phyloP scores from a whole-genome alignment of 208 protist species.

The Crithidia fasciculata region DNA sequence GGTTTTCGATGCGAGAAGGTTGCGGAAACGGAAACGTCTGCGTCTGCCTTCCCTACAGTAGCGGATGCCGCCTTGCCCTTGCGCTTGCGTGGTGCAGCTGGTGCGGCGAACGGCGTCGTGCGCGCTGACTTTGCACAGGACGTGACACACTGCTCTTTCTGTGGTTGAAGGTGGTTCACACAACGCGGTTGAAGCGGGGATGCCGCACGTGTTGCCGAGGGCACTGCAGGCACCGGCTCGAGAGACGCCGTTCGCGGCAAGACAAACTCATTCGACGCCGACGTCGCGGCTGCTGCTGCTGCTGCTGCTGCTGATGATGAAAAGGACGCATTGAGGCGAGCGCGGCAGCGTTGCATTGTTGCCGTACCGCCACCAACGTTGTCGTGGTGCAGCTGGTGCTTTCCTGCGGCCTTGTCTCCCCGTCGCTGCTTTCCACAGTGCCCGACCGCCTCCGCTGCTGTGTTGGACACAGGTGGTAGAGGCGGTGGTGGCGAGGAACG shows the following conservation, averaged over 20 bases:
- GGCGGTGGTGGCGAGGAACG: too few relatives aligned
- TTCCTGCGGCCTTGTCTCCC: background rate
- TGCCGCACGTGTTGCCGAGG: background rate
- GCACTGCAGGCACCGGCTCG: background rate
- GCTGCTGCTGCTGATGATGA: background rate
- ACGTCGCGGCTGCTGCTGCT: background rate
- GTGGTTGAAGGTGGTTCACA: background rate
- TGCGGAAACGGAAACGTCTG: background rate
- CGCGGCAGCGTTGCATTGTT: conserved; percentile 1
- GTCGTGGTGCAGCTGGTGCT: background rate
- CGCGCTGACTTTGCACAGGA: too few relatives aligned
- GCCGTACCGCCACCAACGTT: background rate
- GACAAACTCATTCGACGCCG: conserved; percentile 14
- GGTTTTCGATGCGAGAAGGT: conserved; percentile 1
- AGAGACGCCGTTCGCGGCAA: conserved; percentile 7
- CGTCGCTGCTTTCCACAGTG: background rate
- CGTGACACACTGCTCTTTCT: background rate
- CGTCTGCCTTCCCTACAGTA: background rate
- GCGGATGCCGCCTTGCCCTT: background rate
- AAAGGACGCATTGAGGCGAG: background rate
- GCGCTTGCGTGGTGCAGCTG: background rate
- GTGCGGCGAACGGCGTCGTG: too few relatives aligned
- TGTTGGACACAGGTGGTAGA: too few relatives aligned
- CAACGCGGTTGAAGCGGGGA: conserved; percentile 11
- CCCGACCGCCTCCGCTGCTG: too few relatives aligned